Base-by-base conservation (phyloP, 1,284 basidiomycete genomes). In the Melanopsichium pennsylvanicum region DNA sequence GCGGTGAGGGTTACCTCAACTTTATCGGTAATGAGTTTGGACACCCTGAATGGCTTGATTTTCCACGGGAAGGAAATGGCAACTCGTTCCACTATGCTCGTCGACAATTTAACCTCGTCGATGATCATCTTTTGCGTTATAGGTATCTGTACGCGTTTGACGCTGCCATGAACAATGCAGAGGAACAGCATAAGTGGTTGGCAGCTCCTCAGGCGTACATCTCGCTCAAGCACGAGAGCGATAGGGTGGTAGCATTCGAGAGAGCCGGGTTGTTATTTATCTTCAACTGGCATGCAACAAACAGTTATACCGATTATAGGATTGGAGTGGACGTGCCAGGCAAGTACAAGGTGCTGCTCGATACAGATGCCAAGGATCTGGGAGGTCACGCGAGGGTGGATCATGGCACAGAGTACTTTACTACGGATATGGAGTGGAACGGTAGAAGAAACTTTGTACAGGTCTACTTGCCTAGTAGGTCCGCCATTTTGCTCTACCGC, bases 1-100 rank as follows among this genome's bases (percentile, higher is more conserved):
- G 95, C 21, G 95, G 95, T 13, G 95, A 98, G 83, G 94, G 93
- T 0, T 98, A 96, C 81, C 86, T 98, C 62, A 97, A 96, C 83
- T 98, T 98, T 62, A 93, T 95, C 83, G 95, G 95, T 25, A 98
- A 98, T 76, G 94, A 97, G 81, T 97, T 97, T 76, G 94, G 94
- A 35, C 94, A 97, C 81, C 94, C 93, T 11, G 94, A 97, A 89
- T 98, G 95, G 95, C 91, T 98, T 76, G 95, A 97, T 82, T 98
- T 98, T 83, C 95, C 95, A 32, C 89, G 95, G 26, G 91, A 88
- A 71, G 95, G 95, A 13, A 98, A 98, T 79, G 86, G 87, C 74
- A 92, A 93, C 82, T 96, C 93, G 10, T 98, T 93, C 86, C 91
- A 95, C 93, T 93, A 45, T 88, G 94, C 75, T 9, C 74, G 82